phyloP scores from a whole-genome alignment of 768 basidiomycete species.

The Saitozyma podzolica region DNA sequence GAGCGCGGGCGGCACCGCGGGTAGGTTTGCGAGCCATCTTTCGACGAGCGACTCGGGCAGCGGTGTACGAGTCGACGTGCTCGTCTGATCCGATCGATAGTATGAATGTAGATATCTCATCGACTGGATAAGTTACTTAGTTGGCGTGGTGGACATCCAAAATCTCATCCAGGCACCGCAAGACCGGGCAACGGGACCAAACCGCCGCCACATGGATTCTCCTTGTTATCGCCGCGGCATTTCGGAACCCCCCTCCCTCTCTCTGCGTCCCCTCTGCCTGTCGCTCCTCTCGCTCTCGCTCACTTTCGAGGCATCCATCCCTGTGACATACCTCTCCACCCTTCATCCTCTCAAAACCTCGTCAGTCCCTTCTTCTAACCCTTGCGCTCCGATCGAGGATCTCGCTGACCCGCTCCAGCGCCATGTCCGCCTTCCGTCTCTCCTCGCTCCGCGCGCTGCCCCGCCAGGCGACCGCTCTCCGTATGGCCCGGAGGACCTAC shows the following conservation, averaged over 20 bases:
- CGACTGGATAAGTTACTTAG: background rate
- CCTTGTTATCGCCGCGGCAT: too few species aligned
- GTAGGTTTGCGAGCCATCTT: conserved; percentile 26
- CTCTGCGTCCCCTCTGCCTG: too few species aligned
- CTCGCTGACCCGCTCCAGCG: too few species aligned
- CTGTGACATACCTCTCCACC: too few species aligned
- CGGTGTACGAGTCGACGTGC: background rate
- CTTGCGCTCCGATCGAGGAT: too few species aligned
- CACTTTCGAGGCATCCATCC: too few species aligned
- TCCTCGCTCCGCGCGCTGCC: conserved; percentile 37
- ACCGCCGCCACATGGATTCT: background rate
- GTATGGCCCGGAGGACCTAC: conserved; percentile 69
- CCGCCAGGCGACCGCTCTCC: conserved; percentile 22
- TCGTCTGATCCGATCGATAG: too few species aligned
- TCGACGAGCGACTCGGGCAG: background rate
- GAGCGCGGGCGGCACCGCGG: background rate
- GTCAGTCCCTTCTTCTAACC: too few species aligned
- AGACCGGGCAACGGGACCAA: background rate
- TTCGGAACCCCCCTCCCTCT: too few species aligned
- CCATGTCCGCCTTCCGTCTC: conserved; percentile 26
- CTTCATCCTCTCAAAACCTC: too few species aligned
- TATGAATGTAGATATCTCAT: too few species aligned
- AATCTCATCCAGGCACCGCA: background rate
- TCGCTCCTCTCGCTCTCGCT: too few species aligned
- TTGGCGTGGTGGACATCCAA: background rate